phyloP scores from a whole-genome alignment of 345 rosid genomes.

The Carallia pectinifolia region DNA sequence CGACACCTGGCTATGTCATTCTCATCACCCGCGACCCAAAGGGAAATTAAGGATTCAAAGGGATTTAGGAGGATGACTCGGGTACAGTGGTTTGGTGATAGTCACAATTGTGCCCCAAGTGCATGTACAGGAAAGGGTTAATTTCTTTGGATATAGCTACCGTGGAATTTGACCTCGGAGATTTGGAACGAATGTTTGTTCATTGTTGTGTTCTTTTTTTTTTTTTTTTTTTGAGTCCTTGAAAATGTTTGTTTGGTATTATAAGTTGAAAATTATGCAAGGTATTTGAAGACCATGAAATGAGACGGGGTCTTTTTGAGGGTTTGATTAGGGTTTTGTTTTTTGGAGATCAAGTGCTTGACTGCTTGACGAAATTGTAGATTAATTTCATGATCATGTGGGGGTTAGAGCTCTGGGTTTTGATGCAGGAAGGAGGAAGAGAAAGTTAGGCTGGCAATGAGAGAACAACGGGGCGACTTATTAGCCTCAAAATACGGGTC shows the following conservation, averaged over 20 bases:
- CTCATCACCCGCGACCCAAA: background rate
- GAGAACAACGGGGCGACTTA: slow-evolving; percentile 55
- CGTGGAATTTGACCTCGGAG: slow-evolving; percentile 23
- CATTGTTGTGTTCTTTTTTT: background rate
- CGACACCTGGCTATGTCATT: background rate
- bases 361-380: slow-evolving; percentile 6
- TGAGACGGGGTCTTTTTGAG: background rate
- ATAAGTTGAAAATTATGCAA: slow-evolving; percentile 21
- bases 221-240: too few relatives aligned
- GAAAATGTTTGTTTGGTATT: slow-evolving; percentile 43
- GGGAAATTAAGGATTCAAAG: background rate
- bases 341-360: slow-evolving; percentile 17
- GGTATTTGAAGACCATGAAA: slow-evolving; percentile 19
- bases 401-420: slow-evolving; percentile 25
- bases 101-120: slow-evolving; percentile 14
- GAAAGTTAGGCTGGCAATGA: slow-evolving; percentile 39
- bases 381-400: background rate
- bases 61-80: background rate
- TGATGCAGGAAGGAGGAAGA: slow-evolving; percentile 12
- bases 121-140: slow-evolving; percentile 9
- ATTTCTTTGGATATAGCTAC: background rate
- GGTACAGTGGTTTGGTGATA: slow-evolving; percentile 3
- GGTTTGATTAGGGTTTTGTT: slow-evolving; percentile 12
- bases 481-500: slow-evolving; percentile 75
- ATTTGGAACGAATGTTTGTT: slow-evolving; percentile 47